phyloP scores from a whole-genome alignment of 2,329 filamentous ascomycete species.

The Akanthomyces lecanii region DNA sequence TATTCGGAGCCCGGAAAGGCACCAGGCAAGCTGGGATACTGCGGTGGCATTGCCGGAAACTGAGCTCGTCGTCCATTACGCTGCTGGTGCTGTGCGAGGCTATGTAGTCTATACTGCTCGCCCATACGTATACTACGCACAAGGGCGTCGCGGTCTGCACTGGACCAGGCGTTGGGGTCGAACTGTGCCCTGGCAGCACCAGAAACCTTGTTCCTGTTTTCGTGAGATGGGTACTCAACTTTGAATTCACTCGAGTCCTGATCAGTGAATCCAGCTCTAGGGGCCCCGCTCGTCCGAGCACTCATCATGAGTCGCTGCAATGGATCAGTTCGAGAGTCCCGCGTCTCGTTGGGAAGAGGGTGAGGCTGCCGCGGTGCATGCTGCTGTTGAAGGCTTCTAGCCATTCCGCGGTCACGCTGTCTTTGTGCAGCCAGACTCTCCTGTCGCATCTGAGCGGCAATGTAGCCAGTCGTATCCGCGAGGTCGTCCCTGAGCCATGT shows the following conservation, averaged over 20 bases:
- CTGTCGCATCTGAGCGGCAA: slow-evolving; percentile 34
- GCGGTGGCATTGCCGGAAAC: not conserved
- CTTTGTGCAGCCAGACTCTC: slow-evolving; percentile 31
- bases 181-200: not conserved
- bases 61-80: no score
- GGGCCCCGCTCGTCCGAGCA: slow-evolving; percentile 22
- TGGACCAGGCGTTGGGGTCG: not conserved
- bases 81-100: not conserved
- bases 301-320: slow-evolving; percentile 29
- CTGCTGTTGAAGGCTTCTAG: slow-evolving; percentile 25
- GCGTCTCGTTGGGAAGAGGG: not conserved
- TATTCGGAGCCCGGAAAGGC: not conserved
- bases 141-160: not conserved
- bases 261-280: not conserved
- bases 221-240: slow-evolving; percentile 1
- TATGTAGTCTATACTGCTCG: not conserved
- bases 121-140: not conserved
- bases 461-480: slow-evolving; percentile 24
- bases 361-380: slow-evolving; percentile 2
- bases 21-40: not conserved
- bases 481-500: slow-evolving; percentile 32
- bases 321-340: slow-evolving; percentile 21
- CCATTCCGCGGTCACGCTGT: slow-evolving; percentile 27
- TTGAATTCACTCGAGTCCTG: not conserved
- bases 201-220: not conserved